A percentile compares a stretch with the other conserved stretches of the same genome.
Conservation (phyloP, 208 protist species). For the Wallacemonas sp. region DNA sequence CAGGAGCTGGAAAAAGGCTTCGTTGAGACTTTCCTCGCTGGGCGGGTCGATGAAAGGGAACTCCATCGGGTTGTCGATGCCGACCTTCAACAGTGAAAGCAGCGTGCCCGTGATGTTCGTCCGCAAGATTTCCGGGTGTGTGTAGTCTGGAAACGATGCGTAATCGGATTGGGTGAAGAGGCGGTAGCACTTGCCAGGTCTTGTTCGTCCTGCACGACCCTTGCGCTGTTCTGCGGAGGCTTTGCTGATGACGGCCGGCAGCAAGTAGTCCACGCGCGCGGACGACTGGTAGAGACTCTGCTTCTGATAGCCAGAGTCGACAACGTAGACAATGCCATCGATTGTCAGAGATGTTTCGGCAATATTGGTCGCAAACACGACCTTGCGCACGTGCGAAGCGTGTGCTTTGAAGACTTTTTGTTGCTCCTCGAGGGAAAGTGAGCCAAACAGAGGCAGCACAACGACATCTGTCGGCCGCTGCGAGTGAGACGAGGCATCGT, state of each 20-base stretch:
- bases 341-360: slow-evolving; percentile 99
- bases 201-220: slow-evolving; percentile 98
- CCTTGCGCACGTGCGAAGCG: slow-evolving; percentile 76
- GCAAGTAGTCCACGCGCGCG: slow-evolving; percentile 96
- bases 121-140: slow-evolving; percentile 96
- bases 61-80: slow-evolving; percentile 94
- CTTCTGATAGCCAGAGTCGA: slow-evolving; percentile 99
- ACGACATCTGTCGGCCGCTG: slow-evolving; percentile 29
- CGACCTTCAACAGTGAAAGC: slow-evolving; percentile 95
- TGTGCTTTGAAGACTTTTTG: slow-evolving; percentile 63
- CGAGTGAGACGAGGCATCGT: background rate
- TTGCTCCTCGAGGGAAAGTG: slow-evolving; percentile 73
- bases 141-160: slow-evolving; percentile 68
- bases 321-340: slow-evolving; percentile 99
- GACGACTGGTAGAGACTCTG: slow-evolving; percentile 97
- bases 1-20: slow-evolving; percentile 96
- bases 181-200: slow-evolving; percentile 98
- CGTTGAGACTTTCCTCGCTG: slow-evolving; percentile 95
- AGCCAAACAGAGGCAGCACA: slow-evolving; percentile 84
- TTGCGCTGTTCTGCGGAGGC: slow-evolving; percentile 98
- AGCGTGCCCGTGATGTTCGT: slow-evolving; percentile 96
- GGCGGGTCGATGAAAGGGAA: slow-evolving; percentile 98
- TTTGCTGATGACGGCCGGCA: slow-evolving; percentile 98
- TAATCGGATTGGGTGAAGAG: slow-evolving; percentile 94
- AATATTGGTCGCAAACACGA: slow-evolving; percentile 99